These are phyloP conservation scores for Cryphonectria parasitica DNA, from an alignment of 2,329 filamentous ascomycete genomes.

Conservation along the genomic window DNA sequence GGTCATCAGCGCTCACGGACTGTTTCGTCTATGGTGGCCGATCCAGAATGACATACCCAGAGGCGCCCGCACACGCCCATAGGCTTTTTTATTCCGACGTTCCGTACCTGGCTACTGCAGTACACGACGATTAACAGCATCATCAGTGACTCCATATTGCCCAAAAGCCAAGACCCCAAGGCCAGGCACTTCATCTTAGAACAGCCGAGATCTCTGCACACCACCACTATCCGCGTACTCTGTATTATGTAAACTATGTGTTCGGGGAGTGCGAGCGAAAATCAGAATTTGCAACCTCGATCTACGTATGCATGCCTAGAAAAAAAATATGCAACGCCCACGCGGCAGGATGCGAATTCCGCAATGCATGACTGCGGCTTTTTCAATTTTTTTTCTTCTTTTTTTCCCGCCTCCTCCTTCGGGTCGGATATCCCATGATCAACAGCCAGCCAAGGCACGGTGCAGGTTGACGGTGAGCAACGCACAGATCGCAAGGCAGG, in stretches of 20 bases:
- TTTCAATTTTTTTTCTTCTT: background rate
- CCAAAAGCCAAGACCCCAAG: background rate
- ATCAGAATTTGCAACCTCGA: conserved; percentile 3
- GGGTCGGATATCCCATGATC: background rate
- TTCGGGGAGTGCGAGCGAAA: background rate
- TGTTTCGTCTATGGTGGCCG: conserved; percentile 1
- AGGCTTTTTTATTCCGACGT: background rate
- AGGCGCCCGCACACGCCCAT: background rate
- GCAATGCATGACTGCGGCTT: background rate
- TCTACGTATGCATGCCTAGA: conserved; percentile 2
- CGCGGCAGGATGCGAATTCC: background rate
- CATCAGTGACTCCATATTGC: conserved; percentile 4
- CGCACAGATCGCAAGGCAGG: conserved; percentile 6
- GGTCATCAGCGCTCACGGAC: background rate
- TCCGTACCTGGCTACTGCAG: background rate
- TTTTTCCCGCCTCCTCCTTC: background rate
- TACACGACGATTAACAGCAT: background rate
- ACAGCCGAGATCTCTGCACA: background rate
- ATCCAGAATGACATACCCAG: background rate
- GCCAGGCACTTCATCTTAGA: background rate
- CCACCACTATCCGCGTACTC: background rate
- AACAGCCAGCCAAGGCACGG: background rate
- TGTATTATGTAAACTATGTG: too few relatives aligned
- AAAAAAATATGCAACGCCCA: background rate
- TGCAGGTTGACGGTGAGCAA: background rate